Evolutionary conservation across 371 early-diverging fungal species (phyloP).

Genomic region (Mucor lusitanicus): DNA sequence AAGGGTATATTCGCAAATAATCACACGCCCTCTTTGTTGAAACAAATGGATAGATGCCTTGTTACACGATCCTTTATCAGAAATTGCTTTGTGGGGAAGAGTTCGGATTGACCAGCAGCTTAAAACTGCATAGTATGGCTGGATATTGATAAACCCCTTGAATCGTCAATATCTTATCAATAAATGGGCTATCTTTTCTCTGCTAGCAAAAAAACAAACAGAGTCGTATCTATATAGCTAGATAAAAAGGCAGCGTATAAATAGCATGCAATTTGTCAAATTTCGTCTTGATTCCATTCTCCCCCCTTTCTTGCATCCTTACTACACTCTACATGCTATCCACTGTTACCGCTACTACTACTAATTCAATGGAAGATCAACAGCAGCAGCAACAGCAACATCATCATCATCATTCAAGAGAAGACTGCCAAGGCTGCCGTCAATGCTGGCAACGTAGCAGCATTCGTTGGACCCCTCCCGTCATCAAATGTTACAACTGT

Average conservation of each 20-base stretch:
- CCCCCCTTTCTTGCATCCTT: neutral
- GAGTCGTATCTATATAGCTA: neutral
- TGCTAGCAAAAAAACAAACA: neutral
- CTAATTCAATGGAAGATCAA: neutral
- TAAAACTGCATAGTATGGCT: neutral
- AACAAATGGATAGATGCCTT: neutral
- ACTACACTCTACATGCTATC: neutral
- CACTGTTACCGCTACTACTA: neutral
- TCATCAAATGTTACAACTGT: slow-evolving; percentile 73
- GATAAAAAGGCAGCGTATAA: neutral
- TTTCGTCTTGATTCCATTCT: neutral
- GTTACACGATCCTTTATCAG: slow-evolving; percentile 17
- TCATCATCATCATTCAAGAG: neutral
- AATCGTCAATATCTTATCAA: slow-evolving; percentile 6
- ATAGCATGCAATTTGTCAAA: neutral
- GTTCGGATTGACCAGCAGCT: neutral
- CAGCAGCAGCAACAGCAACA: neutral
- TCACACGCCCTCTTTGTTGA: slow-evolving; percentile 8
- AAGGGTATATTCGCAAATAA: slow-evolving; percentile 6
- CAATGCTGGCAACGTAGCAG: slow-evolving; percentile 17
- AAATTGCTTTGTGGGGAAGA: slow-evolving; percentile 9
- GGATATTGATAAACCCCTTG: neutral
- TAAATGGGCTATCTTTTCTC: neutral
- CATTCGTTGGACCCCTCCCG: slow-evolving; percentile 21
- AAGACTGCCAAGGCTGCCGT: slow-evolving; percentile 18